Base-by-base conservation (phyloP, 1,284 basidiomycete species). In the Puccinia triticina region DNA sequence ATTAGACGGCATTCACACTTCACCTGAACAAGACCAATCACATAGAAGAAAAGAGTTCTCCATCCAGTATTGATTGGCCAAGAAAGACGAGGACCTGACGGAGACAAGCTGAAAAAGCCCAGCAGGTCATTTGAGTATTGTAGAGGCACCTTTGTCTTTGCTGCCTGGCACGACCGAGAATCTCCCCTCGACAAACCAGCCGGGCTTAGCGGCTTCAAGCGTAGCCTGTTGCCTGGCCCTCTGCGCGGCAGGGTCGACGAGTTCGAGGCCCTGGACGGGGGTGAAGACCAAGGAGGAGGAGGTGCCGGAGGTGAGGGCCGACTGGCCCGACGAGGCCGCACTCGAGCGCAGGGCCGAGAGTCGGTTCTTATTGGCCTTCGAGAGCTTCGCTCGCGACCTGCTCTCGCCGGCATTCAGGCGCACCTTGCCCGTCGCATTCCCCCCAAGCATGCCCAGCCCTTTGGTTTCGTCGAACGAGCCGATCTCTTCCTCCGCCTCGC, bases 381-480 rank as follows among this genome's bases (percentile, higher is more conserved):
- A 96, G 88, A 99, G 89, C 89, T 98, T 98, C 59, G 95, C 96
- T 94, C 89, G 93, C 92, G 88, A 91, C 94, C 88, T 94, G 93
- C 43, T 93, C 90, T 98, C 95, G 82, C 92, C 94, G 69, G 91
- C 88, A 74, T 92, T 92, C 12, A 94, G 95, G 80, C 96, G 90
- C 69, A 99, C 92, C 87, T 93, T 94, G 46, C 96, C 96, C 23
- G 92, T 92, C 26, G 91, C 89, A 76, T 90, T 90, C 67, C 94
- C 94, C 23, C 76, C 76, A 84, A 98, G 94, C 95, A 99, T 98
- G 84, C 97, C 97, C 86, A 99, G 88, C 7, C 97, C 97, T 88
- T 95, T 93, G 16, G 94, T 95, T 89, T 98, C 93, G 88, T 98
- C 97, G 86, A 95, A 97, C 29, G 95, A 94, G 55, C 94, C 95